Conservation (phyloP, 2,329 filamentous ascomycete genomes). For the Pseudocercospora vitis region DNA sequence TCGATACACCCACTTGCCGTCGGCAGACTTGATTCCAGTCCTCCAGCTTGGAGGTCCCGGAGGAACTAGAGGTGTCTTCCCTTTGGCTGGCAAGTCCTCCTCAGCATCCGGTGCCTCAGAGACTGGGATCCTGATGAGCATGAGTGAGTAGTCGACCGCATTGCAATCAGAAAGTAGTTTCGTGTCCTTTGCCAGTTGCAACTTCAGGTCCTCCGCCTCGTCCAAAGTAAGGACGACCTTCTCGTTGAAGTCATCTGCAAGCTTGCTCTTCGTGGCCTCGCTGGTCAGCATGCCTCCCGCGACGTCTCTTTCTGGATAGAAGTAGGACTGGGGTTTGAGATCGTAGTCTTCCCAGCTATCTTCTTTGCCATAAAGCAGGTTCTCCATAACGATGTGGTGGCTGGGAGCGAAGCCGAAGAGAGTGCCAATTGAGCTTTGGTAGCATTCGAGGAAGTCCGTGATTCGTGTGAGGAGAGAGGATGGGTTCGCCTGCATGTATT, state of each 20-base stretch:
- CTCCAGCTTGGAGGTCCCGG: slow-evolving; percentile 54
- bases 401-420: slow-evolving; percentile 62
- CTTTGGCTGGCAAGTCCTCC: slow-evolving; percentile 9
- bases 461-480: slow-evolving; percentile 68
- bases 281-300: slow-evolving; percentile 63
- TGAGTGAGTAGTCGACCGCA: slow-evolving; percentile 74
- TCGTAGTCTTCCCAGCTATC: slow-evolving; percentile 70
- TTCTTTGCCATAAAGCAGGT: slow-evolving; percentile 63
- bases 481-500: slow-evolving; percentile 62
- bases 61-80: slow-evolving; percentile 34
- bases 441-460: slow-evolving; percentile 65
- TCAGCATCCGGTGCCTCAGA: slow-evolving; percentile 11
- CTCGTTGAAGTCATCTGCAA: slow-evolving; percentile 68
- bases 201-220: slow-evolving; percentile 58
- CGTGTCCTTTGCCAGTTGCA: slow-evolving; percentile 61
- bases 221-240: slow-evolving; percentile 59
- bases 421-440: slow-evolving; percentile 59
- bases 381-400: slow-evolving; percentile 78
- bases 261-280: slow-evolving; percentile 63
- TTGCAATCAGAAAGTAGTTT: slow-evolving; percentile 62
- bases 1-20: slow-evolving; percentile 67
- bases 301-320: slow-evolving; percentile 73
- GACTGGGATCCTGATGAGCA: slow-evolving; percentile 61
- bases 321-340: slow-evolving; percentile 72
- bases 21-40: slow-evolving; percentile 59